Evolutionary conservation across 768 basidiomycete species (phyloP).

Genomic region (Xerocomellus dryophilus): DNA sequence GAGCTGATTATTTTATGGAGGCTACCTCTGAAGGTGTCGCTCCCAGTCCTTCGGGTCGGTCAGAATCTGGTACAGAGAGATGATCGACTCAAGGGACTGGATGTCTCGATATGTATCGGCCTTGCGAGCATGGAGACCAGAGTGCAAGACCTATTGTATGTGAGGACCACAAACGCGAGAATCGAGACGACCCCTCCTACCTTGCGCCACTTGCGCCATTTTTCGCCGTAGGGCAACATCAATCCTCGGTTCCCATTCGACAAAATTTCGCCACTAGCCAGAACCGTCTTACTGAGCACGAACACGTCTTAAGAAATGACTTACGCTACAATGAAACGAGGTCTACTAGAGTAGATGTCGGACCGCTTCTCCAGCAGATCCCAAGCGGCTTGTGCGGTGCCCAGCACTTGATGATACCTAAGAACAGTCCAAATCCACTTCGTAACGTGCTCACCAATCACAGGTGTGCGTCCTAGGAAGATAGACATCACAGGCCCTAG

Average conservation of each 20-base stretch:
- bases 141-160: not conserved
- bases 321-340: not conserved
- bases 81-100: too few relatives aligned
- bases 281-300: not conserved
- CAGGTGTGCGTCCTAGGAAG: not conserved
- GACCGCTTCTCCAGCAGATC: not conserved
- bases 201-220: too few relatives aligned
- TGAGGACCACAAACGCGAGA: not conserved
- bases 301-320: not conserved
- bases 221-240: too few relatives aligned
- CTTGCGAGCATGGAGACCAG: not conserved
- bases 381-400: not conserved
- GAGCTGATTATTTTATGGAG: too few relatives aligned
- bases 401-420: not conserved
- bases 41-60: too few relatives aligned
- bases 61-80: too few relatives aligned
- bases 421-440: not conserved
- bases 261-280: not conserved
- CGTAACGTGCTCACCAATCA: not conserved
- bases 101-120: not conserved
- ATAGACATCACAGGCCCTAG: not conserved
- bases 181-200: not conserved
- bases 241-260: too few relatives aligned
- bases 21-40: too few relatives aligned
- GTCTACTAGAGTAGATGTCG: not conserved